phyloP scores from a whole-genome alignment of 306 rosid species.

The Rubus parviflorus region DNA sequence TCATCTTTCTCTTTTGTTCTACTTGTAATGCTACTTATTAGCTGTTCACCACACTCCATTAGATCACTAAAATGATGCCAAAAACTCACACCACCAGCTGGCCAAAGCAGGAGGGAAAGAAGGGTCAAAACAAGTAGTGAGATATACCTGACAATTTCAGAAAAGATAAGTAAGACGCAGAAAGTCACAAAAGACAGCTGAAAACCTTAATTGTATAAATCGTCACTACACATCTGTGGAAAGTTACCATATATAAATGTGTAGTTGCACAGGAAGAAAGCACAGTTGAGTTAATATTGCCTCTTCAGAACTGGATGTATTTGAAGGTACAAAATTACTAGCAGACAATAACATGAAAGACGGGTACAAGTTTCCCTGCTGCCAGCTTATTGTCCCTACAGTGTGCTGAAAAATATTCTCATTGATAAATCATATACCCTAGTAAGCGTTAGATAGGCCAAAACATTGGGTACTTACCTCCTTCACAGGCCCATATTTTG shows the following conservation, averaged over 20 bases:
- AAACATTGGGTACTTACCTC: conserved; percentile 59
- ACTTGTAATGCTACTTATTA: conserved; percentile 39
- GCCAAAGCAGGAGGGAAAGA: conserved; percentile 67
- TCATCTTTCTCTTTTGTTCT: conserved; percentile 70
- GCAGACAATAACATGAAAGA: conserved; percentile 81
- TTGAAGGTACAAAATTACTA: conserved; percentile 44
- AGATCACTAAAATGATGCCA: conserved; percentile 47
- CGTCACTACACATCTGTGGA: background rate
- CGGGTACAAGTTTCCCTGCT: conserved; percentile 79
- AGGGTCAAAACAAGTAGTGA: conserved; percentile 54
- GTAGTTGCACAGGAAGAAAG: conserved; percentile 69
- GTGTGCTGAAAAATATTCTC: conserved; percentile 68
- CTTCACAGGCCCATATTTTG: conserved; percentile 46
- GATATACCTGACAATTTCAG: conserved; percentile 55
- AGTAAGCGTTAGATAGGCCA: conserved; percentile 17
- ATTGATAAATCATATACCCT: conserved; percentile 33
- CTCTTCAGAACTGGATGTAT: conserved; percentile 46
- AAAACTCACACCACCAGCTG: conserved; percentile 54
- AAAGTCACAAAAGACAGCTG: background rate
- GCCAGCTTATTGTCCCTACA: conserved; percentile 88
- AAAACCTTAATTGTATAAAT: background rate
- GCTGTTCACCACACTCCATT: conserved; percentile 31
- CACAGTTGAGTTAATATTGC: conserved; percentile 55
- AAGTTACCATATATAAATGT: conserved; percentile 67
- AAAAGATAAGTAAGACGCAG: conserved; percentile 4